A percentile compares a stretch with the other conserved stretches of the same genome.
phyloP scores from a whole-genome alignment of 1,284 basidiomycete species.

The Pseudozyma thailandica region DNA sequence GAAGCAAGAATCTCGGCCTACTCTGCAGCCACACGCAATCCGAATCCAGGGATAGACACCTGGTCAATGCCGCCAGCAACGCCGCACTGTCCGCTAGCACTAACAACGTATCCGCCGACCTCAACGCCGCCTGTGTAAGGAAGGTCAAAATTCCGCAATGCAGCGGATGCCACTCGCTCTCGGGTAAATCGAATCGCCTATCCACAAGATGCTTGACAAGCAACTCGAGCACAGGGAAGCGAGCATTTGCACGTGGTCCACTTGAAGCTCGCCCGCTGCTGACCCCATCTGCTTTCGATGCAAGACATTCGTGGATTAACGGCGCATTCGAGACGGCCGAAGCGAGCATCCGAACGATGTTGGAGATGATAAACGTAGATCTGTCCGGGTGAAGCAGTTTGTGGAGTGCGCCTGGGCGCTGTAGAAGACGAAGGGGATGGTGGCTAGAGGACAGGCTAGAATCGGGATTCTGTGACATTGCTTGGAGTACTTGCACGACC shows the following conservation, averaged over 20 bases:
- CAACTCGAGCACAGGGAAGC: constrained; percentile 55
- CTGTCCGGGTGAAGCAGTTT: constrained; percentile 38
- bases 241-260: constrained; percentile 16
- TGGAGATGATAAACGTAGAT: constrained; percentile 17
- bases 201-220: constrained; percentile 58
- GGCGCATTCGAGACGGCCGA: constrained; percentile 27
- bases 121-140: constrained; percentile 41
- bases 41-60: constrained; percentile 52
- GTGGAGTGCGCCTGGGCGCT: constrained; percentile 27
- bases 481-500: constrained; percentile 23
- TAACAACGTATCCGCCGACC: constrained; percentile 39
- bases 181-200: constrained; percentile 43
- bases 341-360: constrained; percentile 31
- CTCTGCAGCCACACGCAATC: constrained; percentile 49
- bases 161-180: constrained; percentile 37
- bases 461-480: constrained; percentile 23
- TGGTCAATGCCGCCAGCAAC: constrained; percentile 50
- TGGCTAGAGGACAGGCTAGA: constrained; percentile 8
- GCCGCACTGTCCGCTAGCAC: constrained; percentile 54
- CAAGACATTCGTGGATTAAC: constrained; percentile 40
- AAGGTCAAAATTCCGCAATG: constrained; percentile 41
- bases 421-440: constrained; percentile 25
- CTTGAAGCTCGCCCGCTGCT: constrained; percentile 1
- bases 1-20: constrained; percentile 31
- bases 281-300: constrained; percentile 9